phyloP scores from a whole-genome alignment of 202 grass and related monocot genomes.

The Alloteropsis angusta region DNA sequence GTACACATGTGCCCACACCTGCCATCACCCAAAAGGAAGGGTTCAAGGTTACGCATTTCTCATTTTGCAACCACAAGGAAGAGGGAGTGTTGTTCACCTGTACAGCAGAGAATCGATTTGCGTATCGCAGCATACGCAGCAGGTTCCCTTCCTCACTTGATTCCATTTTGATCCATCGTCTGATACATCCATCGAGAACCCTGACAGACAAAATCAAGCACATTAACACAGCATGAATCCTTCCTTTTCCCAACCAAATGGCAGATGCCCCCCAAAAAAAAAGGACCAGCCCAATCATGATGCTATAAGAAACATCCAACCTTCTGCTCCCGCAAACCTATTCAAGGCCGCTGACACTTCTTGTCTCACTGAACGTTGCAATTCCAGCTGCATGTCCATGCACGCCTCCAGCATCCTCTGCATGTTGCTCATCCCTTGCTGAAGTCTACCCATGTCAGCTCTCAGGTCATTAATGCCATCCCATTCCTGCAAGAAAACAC shows the following conservation, averaged over 20 bases:
- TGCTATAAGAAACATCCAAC: slow-evolving; percentile 19
- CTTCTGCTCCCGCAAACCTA: slow-evolving; percentile 55
- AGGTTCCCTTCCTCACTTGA: slow-evolving; percentile 87
- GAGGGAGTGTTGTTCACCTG: slow-evolving; percentile 38
- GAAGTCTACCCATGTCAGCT: slow-evolving; percentile 76
- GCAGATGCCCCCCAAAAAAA: neutral
- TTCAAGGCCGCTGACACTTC: slow-evolving; percentile 95
- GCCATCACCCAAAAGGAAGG: neutral
- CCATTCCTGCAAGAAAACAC: slow-evolving; percentile 64
- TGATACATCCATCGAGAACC: slow-evolving; percentile 29
- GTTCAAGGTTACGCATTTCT: neutral
- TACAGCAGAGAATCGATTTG: slow-evolving; percentile 94
- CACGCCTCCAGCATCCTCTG: slow-evolving; percentile 93
- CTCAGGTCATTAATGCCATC: slow-evolving; percentile 91
- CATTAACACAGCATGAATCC: neutral
- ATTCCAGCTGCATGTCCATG: slow-evolving; percentile 97
- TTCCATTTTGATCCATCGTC: slow-evolving; percentile 92
- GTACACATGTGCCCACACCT: slow-evolving; percentile 99
- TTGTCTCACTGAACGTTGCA: slow-evolving; percentile 90
- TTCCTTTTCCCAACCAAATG: neutral
- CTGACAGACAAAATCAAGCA: slow-evolving; percentile 27
- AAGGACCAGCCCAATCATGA: neutral
- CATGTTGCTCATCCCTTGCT: slow-evolving; percentile 91
- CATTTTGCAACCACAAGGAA: neutral
- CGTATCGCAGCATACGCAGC: slow-evolving; percentile 81